Conservation (phyloP, 1,139 yeast genomes). For the Komagataea norvegica region DNA sequence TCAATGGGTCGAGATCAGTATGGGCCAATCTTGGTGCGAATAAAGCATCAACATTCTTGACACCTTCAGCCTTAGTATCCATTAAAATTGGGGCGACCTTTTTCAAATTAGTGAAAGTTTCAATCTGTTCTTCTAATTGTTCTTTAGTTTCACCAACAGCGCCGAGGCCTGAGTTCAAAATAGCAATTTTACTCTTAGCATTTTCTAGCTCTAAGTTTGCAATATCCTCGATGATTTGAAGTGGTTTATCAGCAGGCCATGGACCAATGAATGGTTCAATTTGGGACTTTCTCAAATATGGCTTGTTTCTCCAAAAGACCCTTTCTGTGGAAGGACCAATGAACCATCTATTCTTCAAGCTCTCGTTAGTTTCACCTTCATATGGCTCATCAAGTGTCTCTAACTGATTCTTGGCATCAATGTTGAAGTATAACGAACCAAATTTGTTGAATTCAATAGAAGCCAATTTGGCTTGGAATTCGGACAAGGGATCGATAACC, state of each 20-base stretch:
- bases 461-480: constrained; percentile 50
- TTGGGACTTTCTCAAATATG: constrained; percentile 40
- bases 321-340: constrained; percentile 89
- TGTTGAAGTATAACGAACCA: constrained; percentile 76
- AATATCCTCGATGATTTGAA: constrained; percentile 56
- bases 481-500: constrained; percentile 59
- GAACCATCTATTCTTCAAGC: constrained; percentile 67
- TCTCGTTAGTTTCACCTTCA: constrained; percentile 55
- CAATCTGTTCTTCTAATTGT: constrained; percentile 44
- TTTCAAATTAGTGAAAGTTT: constrained; percentile 55
- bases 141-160: constrained; percentile 41
- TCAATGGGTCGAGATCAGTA: constrained; percentile 90
- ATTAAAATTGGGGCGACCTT: constrained; percentile 52
- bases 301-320: constrained; percentile 66
- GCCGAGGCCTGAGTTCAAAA: constrained; percentile 49
- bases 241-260: constrained; percentile 56
- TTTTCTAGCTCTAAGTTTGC: constrained; percentile 67
- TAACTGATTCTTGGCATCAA: constrained; percentile 44
- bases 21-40: constrained; percentile 69
- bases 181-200: constrained; percentile 49
- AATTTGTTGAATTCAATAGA: constrained; percentile 57
- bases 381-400: constrained; percentile 45
- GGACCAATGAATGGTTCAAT: constrained; percentile 64
- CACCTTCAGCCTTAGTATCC: constrained; percentile 44
- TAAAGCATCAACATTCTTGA: constrained; percentile 56